phyloP scores from a whole-genome alignment of 768 basidiomycete species.

The Leccinum uliginosum region DNA sequence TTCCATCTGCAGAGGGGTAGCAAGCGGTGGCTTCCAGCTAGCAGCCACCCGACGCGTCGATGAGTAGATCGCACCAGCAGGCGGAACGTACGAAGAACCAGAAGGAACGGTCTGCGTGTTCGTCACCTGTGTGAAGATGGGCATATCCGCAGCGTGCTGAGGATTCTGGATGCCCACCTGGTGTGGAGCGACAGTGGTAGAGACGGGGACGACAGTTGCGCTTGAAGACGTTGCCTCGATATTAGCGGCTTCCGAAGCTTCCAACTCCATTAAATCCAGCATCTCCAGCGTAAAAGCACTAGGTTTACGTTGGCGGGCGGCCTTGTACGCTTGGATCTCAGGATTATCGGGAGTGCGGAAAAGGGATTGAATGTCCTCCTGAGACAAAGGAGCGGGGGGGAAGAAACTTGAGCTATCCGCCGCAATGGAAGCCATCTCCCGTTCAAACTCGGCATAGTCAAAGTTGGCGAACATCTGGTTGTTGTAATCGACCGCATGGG shows the following conservation, averaged over 20 bases:
- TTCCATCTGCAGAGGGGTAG: constrained; percentile 24
- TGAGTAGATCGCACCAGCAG: constrained; percentile 48
- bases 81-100: constrained; percentile 43
- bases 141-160: constrained; percentile 16
- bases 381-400: not conserved
- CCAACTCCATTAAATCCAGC: constrained; percentile 39
- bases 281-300: constrained; percentile 28
- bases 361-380: constrained; percentile 20
- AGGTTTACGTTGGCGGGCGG: constrained; percentile 15
- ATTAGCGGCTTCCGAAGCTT: constrained; percentile 11
- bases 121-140: constrained; percentile 28
- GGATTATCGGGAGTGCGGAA: constrained; percentile 15
- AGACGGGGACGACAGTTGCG: not conserved
- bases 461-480: constrained; percentile 20
- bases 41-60: constrained; percentile 52
- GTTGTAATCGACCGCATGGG: constrained; percentile 5
- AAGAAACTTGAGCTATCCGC: constrained; percentile 3
- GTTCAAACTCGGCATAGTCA: constrained; percentile 16
- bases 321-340: constrained; percentile 11
- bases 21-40: constrained; percentile 39
- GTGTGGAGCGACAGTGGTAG: constrained; percentile 19
- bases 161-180: constrained; percentile 19
- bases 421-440: constrained; percentile 1
- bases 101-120: constrained; percentile 7
- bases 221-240: constrained; percentile 3